Conservation (phyloP, 2,329 filamentous ascomycete species). For the Colletotrichum eleusines region DNA sequence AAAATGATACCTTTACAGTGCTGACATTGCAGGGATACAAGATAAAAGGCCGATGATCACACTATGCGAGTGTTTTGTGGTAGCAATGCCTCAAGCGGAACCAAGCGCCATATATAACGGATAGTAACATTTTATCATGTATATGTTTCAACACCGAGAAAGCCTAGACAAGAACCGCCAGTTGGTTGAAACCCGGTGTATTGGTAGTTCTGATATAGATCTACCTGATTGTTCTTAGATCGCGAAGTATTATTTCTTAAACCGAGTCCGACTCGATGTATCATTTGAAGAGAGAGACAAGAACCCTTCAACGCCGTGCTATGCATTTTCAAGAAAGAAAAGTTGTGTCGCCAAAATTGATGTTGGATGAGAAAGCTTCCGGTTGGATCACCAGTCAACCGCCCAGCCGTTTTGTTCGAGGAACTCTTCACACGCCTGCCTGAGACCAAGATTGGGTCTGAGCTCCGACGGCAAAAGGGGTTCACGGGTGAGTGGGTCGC, state of each 20-base stretch:
- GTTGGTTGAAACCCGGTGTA: background rate
- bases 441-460: constrained; percentile 84
- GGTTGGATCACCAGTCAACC: constrained; percentile 78
- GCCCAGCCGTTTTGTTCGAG: constrained; percentile 91
- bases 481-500: constrained; percentile 87
- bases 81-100: background rate
- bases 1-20: background rate
- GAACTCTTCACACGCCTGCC: constrained; percentile 87
- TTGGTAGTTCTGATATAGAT: background rate
- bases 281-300: too few relatives aligned
- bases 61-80: background rate
- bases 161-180: background rate
- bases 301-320: constrained; percentile 31
- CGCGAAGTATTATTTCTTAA: background rate
- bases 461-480: constrained; percentile 77
- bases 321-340: constrained; percentile 19
- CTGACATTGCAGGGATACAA: background rate
- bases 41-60: background rate
- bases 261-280: background rate
- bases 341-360: background rate
- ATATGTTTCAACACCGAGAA: background rate
- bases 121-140: background rate
- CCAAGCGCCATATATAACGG: background rate
- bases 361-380: background rate
- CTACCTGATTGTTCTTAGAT: background rate